phyloP scores from a whole-genome alignment of 768 basidiomycete species.

The Phanerochaete carnosa region DNA sequence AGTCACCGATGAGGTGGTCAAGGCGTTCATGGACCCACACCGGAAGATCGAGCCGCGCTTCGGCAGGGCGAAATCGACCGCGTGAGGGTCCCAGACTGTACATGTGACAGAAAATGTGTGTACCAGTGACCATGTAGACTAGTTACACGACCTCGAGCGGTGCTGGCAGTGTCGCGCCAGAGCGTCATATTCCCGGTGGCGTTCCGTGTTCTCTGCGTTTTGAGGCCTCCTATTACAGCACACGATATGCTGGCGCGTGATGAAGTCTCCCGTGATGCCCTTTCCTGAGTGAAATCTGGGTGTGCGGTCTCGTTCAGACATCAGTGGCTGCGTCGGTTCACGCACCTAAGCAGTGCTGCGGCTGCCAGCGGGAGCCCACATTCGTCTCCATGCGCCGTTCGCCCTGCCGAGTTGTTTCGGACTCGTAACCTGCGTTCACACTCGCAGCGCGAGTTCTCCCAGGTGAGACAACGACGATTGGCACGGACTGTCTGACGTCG shows the following conservation, averaged over 20 bases:
- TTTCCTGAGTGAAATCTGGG: neutral
- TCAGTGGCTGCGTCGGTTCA: neutral
- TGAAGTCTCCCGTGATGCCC: neutral
- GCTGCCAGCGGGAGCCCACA: neutral
- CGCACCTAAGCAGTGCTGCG: neutral
- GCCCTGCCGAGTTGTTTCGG: neutral
- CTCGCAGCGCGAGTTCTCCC: too few relatives aligned
- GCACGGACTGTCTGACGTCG: too few relatives aligned
- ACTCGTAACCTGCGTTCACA: too few relatives aligned
- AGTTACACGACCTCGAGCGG: neutral
- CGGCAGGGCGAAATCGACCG: conserved; percentile 29
- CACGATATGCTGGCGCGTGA: too few relatives aligned
- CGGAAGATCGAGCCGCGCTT: conserved; percentile 69
- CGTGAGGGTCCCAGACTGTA: neutral
- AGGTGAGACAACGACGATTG: too few relatives aligned
- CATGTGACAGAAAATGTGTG: neutral
- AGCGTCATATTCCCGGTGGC: too few relatives aligned
- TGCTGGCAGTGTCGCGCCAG: too few relatives aligned
- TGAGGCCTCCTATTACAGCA: too few relatives aligned
- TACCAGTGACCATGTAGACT: neutral
- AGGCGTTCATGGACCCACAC: conserved; percentile 74
- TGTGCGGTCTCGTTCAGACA: neutral
- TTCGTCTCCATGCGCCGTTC: neutral
- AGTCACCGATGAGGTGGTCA: conserved; percentile 74
- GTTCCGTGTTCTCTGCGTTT: too few relatives aligned